phyloP scores from a whole-genome alignment of 139 green algal genomes.

The Chlorella sorokiniana region DNA sequence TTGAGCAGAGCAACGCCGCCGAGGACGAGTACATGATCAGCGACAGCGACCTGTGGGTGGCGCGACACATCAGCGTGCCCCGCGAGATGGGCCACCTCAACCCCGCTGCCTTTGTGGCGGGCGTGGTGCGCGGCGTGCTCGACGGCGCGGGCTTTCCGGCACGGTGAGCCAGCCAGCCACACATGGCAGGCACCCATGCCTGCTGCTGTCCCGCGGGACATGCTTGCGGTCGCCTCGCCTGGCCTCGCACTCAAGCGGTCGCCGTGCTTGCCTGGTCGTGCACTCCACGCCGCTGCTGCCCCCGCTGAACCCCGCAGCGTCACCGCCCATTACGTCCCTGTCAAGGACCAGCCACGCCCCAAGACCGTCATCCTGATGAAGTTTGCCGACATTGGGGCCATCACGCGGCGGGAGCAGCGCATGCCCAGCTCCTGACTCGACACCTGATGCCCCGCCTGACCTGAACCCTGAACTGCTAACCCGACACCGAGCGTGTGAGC shows the following conservation, averaged over 20 bases:
- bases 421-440: slow-evolving; percentile 7
- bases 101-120: slow-evolving; percentile 87
- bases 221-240: too few relatives aligned
- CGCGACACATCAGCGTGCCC: slow-evolving; percentile 91
- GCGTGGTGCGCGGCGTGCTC: slow-evolving; percentile 91
- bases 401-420: slow-evolving; percentile 66
- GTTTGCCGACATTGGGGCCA: slow-evolving; percentile 52
- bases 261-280: neutral
- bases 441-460: neutral
- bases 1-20: slow-evolving; percentile 91
- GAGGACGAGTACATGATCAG: slow-evolving; percentile 98
- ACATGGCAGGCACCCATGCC: too few relatives aligned
- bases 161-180: slow-evolving; percentile 49
- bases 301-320: slow-evolving; percentile 63
- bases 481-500: too few relatives aligned
- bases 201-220: too few relatives aligned
- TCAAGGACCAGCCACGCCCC: slow-evolving; percentile 56
- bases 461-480: too few relatives aligned
- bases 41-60: slow-evolving; percentile 89
- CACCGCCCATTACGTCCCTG: slow-evolving; percentile 77
- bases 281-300: neutral
- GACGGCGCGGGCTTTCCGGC: slow-evolving; percentile 89
- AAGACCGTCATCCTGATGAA: slow-evolving; percentile 94
- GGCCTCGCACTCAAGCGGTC: too few relatives aligned
- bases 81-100: slow-evolving; percentile 91